Evolutionary conservation across 1,284 basidiomycete genomes (phyloP), one percentile per base, ranked within the genome.

Genomic region (Boletellus deceptivus): DNA sequence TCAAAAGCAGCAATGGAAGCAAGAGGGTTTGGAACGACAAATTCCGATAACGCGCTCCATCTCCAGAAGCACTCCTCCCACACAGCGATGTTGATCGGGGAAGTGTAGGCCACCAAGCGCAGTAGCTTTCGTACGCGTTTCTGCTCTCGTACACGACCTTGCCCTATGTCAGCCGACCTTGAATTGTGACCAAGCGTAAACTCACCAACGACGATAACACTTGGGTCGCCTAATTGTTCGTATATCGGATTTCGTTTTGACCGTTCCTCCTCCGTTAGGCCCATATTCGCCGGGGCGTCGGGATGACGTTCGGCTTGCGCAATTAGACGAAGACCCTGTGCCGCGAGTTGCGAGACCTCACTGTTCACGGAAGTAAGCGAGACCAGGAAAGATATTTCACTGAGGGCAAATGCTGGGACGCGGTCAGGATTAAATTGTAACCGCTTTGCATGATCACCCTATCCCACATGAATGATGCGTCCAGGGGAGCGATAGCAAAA

Each of bases 51-150:
- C 7, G 70, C 66, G 25, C 74, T 70, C 84, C 86, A 88, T 49
- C 85, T 72, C 70, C 76, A 82, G 66, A 86, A 92, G 50, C 85
- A 87, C 63, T 92, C 89, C 57, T 86, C 76, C 91, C 91, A 93
- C 2, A 89, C 84, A 4, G 85, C 84, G 43, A 88, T 74, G 58
- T 89, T 82, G 10, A 83, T 78, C 1, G 82, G 77, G 24, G 79
- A 80, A 9, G 86, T 83, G 17, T 77, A 76, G 1, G 82, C 75
- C 41, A 90, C 75, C 49, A 82, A 69, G 5, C 88, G 79, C 49
- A 92, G 65, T 35, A 90, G 70, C 62, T 84, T 86, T 11, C 91
- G 76, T 22, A 91, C 80, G 3, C 89, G 80, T 67, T 89, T 93
- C 71, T 93, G 91, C 64, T 91, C 84, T 7, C 81, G 84, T 36